A percentile compares a stretch with the other conserved stretches of the same genome.
These are phyloP conservation scores for Hemileccinum impolitum DNA, from an alignment of 768 basidiomycete species.

Conservation along the genomic window DNA sequence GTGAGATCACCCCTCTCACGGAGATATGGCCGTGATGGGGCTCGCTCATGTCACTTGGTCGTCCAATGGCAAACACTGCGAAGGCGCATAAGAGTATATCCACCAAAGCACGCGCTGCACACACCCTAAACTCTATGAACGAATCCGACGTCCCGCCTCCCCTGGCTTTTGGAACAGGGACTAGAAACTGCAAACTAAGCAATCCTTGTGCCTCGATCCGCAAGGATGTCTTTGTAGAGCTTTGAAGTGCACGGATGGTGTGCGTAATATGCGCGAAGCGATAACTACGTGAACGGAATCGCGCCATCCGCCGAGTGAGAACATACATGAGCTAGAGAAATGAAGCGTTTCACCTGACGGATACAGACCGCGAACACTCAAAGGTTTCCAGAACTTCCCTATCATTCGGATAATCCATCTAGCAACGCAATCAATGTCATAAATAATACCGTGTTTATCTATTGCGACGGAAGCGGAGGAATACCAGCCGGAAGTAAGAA, in stretches of 20 bases:
- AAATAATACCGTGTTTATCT: neutral
- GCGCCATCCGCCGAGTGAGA: neutral
- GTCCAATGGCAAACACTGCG: constrained; percentile 31
- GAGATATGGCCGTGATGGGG: neutral
- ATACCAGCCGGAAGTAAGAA: neutral
- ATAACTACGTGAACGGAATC: constrained; percentile 52
- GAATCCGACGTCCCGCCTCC: constrained; percentile 49
- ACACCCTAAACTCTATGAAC: constrained; percentile 86
- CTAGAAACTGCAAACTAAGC: constrained; percentile 86
- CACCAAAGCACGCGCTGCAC: constrained; percentile 24
- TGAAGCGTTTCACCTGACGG: constrained; percentile 71
- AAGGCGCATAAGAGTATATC: constrained; percentile 8
- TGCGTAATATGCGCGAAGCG: constrained; percentile 73
- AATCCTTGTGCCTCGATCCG: constrained; percentile 81
- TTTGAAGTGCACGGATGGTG: constrained; percentile 71
- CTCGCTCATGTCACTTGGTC: constrained; percentile 23
- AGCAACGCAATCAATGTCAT: neutral
- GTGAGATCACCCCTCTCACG: neutral
- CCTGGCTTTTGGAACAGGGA: constrained; percentile 49
- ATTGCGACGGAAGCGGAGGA: neutral
- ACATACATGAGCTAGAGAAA: neutral
- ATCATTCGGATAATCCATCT: constrained; percentile 98
- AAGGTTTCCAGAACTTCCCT: constrained; percentile 88
- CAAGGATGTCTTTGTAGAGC: constrained; percentile 84
- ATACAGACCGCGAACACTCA: constrained; percentile 66